Evolutionary conservation across 768 basidiomycete species (phyloP).

Genomic region (Saitozyma sp.): DNA sequence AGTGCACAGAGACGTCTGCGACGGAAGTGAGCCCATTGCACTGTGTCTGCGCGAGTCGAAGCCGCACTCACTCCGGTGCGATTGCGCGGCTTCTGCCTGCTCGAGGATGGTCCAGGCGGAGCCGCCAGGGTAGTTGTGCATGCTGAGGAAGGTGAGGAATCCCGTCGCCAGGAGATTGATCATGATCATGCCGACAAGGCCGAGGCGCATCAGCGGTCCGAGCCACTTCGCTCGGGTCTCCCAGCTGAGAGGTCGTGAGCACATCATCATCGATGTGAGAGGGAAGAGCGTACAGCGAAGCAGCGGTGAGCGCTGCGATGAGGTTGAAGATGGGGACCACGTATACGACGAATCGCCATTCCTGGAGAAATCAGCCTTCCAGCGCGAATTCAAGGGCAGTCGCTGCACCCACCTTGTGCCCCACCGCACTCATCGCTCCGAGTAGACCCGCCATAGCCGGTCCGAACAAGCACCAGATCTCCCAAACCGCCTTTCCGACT

Average conservation of each 20-base stretch:
- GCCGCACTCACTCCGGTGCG: conserved; percentile 1
- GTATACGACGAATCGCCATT: conserved; percentile 96
- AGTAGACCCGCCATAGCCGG: conserved; percentile 26
- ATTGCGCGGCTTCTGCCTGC: conserved; percentile 21
- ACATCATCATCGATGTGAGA: background rate
- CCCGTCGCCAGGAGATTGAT: conserved; percentile 62
- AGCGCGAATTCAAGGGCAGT: background rate
- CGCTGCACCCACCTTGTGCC: conserved; percentile 64
- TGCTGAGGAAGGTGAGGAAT: conserved; percentile 63
- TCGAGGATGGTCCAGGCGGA: conserved; percentile 68
- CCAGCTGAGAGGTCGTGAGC: conserved; percentile 1
- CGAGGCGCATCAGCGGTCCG: conserved; percentile 58
- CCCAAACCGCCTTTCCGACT: background rate
- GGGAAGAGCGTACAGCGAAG: conserved; percentile 63
- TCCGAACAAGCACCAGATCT: conserved; percentile 21
- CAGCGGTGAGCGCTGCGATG: conserved; percentile 67
- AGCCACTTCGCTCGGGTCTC: conserved; percentile 44
- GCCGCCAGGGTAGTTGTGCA: conserved; percentile 87
- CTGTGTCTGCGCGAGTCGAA: background rate
- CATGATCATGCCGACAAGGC: conserved; percentile 58
- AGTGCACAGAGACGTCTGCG: conserved; percentile 57
- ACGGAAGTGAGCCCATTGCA: background rate
- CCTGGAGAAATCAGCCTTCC: conserved; percentile 48
- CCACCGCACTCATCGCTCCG: conserved; percentile 65
- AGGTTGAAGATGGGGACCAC: conserved; percentile 78